Evolutionary conservation across 345 rosid genomes (phyloP).

Genomic region (Eucalyptus dawsonii): DNA sequence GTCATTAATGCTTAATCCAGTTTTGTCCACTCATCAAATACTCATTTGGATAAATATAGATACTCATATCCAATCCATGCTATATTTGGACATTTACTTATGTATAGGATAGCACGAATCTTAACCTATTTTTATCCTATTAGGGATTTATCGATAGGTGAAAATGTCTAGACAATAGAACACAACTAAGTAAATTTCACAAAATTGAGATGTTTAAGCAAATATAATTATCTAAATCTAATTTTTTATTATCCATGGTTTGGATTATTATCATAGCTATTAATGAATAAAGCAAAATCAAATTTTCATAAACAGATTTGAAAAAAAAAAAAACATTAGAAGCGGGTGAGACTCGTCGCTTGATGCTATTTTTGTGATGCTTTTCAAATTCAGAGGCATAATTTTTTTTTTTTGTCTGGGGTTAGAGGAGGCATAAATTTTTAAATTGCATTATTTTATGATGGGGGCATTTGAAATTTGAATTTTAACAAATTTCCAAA

Average conservation of each 20-base stretch:
- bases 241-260: not conserved
- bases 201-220: not conserved
- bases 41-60: too few species aligned
- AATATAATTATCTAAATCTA: not conserved
- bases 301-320: not conserved
- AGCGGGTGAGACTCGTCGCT: not conserved
- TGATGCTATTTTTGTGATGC: not conserved
- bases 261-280: not conserved
- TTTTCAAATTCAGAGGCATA: not conserved
- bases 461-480: not conserved
- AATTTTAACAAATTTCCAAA: not conserved
- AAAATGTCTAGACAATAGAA: too few species aligned
- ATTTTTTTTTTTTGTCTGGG: not conserved
- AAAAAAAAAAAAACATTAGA: not conserved
- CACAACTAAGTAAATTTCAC: not conserved
- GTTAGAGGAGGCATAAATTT: not conserved
- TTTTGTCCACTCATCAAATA: too few species aligned
- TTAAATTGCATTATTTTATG: not conserved
- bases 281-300: not conserved
- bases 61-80: too few species aligned
- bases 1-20: not conserved
- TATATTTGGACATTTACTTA: too few species aligned
- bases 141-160: too few species aligned
- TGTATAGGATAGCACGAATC: too few species aligned
- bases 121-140: not conserved